Percentiles rank a stretch among this genome's conserved stretches.
These are phyloP conservation scores for Claviceps maximensis DNA, from an alignment of 2,329 filamentous ascomycete species.

Conservation along the genomic window DNA sequence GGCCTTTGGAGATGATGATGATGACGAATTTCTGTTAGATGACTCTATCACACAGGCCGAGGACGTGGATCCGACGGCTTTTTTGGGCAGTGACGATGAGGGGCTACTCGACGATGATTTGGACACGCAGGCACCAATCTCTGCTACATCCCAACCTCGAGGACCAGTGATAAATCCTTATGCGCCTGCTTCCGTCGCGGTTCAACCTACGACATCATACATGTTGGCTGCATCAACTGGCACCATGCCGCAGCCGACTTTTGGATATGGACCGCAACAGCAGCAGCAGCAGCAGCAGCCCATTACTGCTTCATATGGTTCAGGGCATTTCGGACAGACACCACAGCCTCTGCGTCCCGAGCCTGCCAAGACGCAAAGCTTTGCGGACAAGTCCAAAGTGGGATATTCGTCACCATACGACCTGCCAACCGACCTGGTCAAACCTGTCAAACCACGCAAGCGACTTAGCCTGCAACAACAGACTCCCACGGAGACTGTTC, in stretches of 20 bases:
- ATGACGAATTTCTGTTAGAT: constrained; percentile 49
- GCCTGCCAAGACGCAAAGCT: constrained; percentile 58
- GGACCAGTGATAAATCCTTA: constrained; percentile 14
- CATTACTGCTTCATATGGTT: constrained; percentile 11
- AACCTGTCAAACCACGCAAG: constrained; percentile 51
- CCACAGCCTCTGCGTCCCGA: constrained; percentile 27
- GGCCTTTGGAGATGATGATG: constrained; percentile 64
- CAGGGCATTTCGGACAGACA: constrained; percentile 24
- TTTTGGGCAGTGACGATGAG: constrained; percentile 74
- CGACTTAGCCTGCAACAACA: constrained; percentile 43
- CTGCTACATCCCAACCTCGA: constrained; percentile 6
- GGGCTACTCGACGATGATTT: constrained; percentile 64
- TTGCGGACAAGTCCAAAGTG: constrained; percentile 78
- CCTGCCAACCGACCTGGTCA: constrained; percentile 68
- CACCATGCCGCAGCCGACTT: constrained; percentile 7
- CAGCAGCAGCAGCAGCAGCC: constrained; percentile 15
- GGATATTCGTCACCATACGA: constrained; percentile 94
- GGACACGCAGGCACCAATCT: constrained; percentile 24
- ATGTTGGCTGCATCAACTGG: constrained; percentile 8
- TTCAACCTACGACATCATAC: constrained; percentile 12
- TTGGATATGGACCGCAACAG: constrained; percentile 11
- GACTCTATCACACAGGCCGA: constrained; percentile 32
- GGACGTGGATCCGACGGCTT: constrained; percentile 46
- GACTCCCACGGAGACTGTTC: constrained; percentile 27
- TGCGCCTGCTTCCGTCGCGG: constrained; percentile 11